A percentile compares a stretch with the other conserved stretches of the same genome.
Conservation (phyloP, 2,329 filamentous ascomycete species). For the Colletotrichum orbiculare region DNA sequence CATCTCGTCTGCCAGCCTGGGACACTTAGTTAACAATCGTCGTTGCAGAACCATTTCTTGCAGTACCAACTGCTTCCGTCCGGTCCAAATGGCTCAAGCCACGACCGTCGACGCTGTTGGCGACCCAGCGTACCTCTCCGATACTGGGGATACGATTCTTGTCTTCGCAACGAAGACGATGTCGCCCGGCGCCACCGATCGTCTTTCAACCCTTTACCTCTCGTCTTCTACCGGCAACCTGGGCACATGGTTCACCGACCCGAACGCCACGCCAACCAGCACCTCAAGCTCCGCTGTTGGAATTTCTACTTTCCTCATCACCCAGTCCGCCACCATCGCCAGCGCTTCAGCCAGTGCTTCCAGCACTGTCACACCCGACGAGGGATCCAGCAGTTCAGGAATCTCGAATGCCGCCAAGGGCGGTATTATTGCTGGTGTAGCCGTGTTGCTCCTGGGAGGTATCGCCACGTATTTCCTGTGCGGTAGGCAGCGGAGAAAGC, state of each 20-base stretch:
- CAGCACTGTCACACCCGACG: neutral
- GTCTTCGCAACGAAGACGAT: too few species aligned
- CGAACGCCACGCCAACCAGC: neutral
- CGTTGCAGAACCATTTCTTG: too few species aligned
- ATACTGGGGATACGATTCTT: too few species aligned
- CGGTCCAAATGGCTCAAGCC: too few species aligned
- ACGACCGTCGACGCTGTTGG: slow-evolving; percentile 24
- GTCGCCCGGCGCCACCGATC: too few species aligned
- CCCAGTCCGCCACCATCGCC: neutral
- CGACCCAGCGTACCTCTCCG: too few species aligned
- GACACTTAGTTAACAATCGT: too few species aligned
- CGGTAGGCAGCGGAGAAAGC: slow-evolving; percentile 31
- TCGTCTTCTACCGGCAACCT: too few species aligned
- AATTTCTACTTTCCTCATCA: neutral
- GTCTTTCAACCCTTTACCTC: too few species aligned
- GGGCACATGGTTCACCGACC: slow-evolving; percentile 26
- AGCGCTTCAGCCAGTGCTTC: neutral
- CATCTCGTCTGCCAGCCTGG: too few species aligned
- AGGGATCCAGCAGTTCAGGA: neutral
- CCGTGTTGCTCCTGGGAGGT: slow-evolving; percentile 34
- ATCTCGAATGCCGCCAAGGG: slow-evolving; percentile 16
- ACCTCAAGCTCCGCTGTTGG: neutral
- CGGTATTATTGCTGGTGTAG: slow-evolving; percentile 31
- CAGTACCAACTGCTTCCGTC: too few species aligned
- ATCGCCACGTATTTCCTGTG: slow-evolving; percentile 39